Conservation (phyloP, 352 stramenopile species). For the Pythium volutum region DNA sequence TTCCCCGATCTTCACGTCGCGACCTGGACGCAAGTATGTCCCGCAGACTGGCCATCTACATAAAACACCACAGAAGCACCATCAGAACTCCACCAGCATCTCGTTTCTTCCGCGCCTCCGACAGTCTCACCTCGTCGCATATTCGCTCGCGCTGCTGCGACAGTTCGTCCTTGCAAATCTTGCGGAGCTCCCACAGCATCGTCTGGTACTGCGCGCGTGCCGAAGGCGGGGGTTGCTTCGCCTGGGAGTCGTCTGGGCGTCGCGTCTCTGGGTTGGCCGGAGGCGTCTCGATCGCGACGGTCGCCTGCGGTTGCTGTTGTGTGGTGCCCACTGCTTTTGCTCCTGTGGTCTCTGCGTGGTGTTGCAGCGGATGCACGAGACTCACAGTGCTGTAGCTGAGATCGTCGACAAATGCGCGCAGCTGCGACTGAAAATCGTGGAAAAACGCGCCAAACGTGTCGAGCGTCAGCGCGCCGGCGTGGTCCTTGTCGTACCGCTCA, state of each 20-base stretch:
- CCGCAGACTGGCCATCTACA: conserved; percentile 25
- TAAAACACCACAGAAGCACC: neutral
- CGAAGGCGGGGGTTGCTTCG: neutral
- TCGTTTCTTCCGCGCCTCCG: neutral
- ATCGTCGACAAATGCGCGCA: conserved; percentile 66
- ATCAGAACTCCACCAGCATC: neutral
- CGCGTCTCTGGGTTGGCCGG: neutral
- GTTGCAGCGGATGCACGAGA: neutral
- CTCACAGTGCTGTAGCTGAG: conserved; percentile 29
- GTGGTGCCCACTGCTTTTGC: too few relatives aligned
- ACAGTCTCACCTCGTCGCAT: conserved; percentile 24
- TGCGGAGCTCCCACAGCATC: conserved; percentile 54
- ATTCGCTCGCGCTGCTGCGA: conserved; percentile 42
- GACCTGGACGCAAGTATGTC: neutral
- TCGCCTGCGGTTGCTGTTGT: too few relatives aligned
- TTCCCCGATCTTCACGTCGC: neutral
- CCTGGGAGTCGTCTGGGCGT: neutral
- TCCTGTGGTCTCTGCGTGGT: neutral
- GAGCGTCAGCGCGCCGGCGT: conserved; percentile 49
- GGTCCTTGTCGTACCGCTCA: conserved; percentile 71
- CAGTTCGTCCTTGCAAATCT: conserved; percentile 59
- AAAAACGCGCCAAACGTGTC: conserved; percentile 75
- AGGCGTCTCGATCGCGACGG: neutral
- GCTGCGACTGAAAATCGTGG: conserved; percentile 61
- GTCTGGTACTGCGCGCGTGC: conserved; percentile 31